Base-by-base conservation (phyloP, 129 eudicot genomes). In the Calendula officinalis region DNA sequence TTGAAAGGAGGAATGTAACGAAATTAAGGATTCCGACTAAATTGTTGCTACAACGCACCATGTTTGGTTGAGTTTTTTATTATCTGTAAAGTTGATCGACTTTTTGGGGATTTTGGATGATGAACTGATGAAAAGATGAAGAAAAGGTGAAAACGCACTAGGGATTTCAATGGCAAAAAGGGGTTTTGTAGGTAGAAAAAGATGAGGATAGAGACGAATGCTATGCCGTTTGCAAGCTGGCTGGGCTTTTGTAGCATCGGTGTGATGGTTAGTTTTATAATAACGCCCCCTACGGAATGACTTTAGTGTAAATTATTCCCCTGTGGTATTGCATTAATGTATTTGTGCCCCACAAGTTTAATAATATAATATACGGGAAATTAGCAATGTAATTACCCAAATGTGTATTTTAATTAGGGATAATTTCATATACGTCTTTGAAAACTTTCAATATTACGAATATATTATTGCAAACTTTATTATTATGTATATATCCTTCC, bases 31-130 rank as follows among this genome's bases (percentile, higher is more conserved):
- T 42, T 0, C 96, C 96, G 8, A 88, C 78, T 7, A 88, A 51
- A 47, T 75, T 88, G 92, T 94, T 94, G 70, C 96, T 89, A 1
- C 40, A 37, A 5, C 85, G 87, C 27, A 76, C 90, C 94, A 85
- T 89, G 6, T 6, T 75, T 46, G 14, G 0, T 37, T 56, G 37
- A 32, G 38, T 3, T 67, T 53, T 53, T 3, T 13, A 12, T 3
- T 13, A 12, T 3, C 8, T 47, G 7, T 15, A 63, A 70, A 69
- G 78, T 56, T 64, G 15, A 60, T 42, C 14, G 53, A 38, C 82
- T 75, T 75, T 75, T 62, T 36, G 58, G 47, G 16, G 58, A 68
- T 59, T 67, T 48, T 65, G 53, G 50, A 10, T n/a, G 53, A 56
- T 49, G 3, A 15, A 17, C 35, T 56, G 62, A 34, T 22, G 67